These are phyloP conservation scores for Onygenales sp. DNA, from an alignment of 2,329 filamentous ascomycete genomes.

Conservation along the genomic window DNA sequence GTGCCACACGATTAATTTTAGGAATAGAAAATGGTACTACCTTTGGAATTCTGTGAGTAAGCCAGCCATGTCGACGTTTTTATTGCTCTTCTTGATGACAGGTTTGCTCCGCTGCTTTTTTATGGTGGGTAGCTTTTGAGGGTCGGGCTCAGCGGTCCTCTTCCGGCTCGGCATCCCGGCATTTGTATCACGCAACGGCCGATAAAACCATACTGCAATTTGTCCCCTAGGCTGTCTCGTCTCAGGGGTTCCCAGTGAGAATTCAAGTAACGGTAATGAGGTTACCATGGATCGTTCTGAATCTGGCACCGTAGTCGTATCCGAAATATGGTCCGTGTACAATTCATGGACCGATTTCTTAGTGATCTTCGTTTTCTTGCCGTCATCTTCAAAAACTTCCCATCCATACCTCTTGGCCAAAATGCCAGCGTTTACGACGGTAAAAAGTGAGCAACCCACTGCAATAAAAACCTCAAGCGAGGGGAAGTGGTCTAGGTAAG, in stretches of 20 bases:
- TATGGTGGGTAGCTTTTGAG: constrained; percentile 6
- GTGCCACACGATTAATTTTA: neutral
- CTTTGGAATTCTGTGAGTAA: constrained; percentile 23
- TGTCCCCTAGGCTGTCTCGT: neutral
- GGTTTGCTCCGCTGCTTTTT: neutral
- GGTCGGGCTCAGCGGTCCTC: neutral
- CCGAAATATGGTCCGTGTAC: neutral
- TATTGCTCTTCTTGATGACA: constrained; percentile 20
- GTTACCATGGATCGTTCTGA: neutral
- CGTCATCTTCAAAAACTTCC: constrained; percentile 7
- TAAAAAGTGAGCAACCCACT: constrained; percentile 22
- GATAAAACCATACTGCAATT: neutral
- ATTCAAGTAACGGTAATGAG: constrained; percentile 1
- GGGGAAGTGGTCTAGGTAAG: constrained; percentile 26
- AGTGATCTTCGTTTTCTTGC: no score
- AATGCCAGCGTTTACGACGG: constrained; percentile 12
- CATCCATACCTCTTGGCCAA: constrained; percentile 20
- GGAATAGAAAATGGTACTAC: neutral
- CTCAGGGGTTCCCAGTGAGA: constrained; percentile 2
- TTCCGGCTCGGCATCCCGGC: neutral
- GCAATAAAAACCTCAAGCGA: constrained; percentile 26
- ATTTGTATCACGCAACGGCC: neutral
- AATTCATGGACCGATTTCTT: neutral
- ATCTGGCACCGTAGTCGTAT: no score
- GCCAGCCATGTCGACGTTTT: constrained; percentile 17